Percentiles rank a stretch among this genome's conserved stretches.
Evolutionary conservation across 208 protist species (phyloP).

Genomic region (Blastocrithidia nonstop): DNA sequence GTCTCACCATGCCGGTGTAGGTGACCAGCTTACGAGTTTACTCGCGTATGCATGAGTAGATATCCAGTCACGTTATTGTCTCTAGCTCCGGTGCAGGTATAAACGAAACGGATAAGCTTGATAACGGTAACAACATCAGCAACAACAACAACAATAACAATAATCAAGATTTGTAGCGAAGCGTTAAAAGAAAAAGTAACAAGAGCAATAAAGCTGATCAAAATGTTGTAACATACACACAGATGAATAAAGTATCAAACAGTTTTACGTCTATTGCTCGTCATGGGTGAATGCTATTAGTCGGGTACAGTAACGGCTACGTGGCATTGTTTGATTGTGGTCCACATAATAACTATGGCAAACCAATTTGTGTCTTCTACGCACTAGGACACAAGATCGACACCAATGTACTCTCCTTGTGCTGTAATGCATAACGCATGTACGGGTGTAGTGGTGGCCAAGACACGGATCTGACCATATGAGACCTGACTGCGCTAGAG

Average conservation of each 20-base stretch:
- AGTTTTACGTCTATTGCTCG: no score
- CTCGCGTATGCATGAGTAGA: slow-evolving; percentile 10
- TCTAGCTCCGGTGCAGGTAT: neutral
- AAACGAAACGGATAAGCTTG: neutral
- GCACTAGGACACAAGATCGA: slow-evolving; percentile 69
- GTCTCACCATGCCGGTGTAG: slow-evolving; percentile 66
- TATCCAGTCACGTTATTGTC: neutral
- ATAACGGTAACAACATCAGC: neutral
- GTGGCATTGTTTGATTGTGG: slow-evolving; percentile 62
- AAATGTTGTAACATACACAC: slow-evolving; percentile 1
- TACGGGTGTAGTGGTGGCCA: slow-evolving; percentile 80
- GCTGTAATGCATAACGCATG: slow-evolving; percentile 24
- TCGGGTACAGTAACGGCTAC: slow-evolving; percentile 77
- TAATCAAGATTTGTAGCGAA: no score
- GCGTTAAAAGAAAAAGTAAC: neutral
- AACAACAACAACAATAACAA: neutral
- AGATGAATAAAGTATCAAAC: slow-evolving; percentile 6
- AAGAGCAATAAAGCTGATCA: neutral
- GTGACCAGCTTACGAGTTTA: slow-evolving; percentile 52
- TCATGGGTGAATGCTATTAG: slow-evolving; percentile 56
- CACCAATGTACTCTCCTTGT: slow-evolving; percentile 79
- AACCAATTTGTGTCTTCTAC: slow-evolving; percentile 67
- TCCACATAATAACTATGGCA: slow-evolving; percentile 60
- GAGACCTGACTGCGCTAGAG: slow-evolving; percentile 88
- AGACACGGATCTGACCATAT: slow-evolving; percentile 97